Conservation (phyloP, 805 yeast species). For the Lipomyces orientalis region DNA sequence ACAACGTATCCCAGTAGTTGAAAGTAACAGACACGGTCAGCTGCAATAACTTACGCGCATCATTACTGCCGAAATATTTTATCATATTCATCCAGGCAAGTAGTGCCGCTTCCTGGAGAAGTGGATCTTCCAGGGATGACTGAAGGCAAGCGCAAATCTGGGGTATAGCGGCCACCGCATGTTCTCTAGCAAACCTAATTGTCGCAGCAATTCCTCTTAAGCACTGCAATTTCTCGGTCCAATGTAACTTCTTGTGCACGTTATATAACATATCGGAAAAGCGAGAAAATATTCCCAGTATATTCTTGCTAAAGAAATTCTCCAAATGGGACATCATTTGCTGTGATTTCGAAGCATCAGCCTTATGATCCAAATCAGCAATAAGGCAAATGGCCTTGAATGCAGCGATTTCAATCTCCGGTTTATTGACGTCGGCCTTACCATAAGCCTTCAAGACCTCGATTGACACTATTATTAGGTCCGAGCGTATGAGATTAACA, state of each 20-base stretch:
- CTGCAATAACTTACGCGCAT: slow-evolving; percentile 71
- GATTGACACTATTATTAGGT: slow-evolving; percentile 38
- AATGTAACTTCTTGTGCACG: slow-evolving; percentile 71
- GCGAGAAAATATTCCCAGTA: slow-evolving; percentile 75
- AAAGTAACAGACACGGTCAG: slow-evolving; percentile 73
- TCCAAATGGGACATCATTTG: slow-evolving; percentile 41
- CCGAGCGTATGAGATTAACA: slow-evolving; percentile 42
- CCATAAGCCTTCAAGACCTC: slow-evolving; percentile 53
- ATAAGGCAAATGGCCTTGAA: slow-evolving; percentile 32
- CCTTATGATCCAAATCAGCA: slow-evolving; percentile 19
- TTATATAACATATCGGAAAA: slow-evolving; percentile 83
- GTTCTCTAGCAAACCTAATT: slow-evolving; percentile 57
- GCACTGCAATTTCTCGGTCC: slow-evolving; percentile 70
- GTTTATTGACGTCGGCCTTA: slow-evolving; percentile 38
- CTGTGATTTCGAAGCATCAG: neutral
- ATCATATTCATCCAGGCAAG: slow-evolving; percentile 70
- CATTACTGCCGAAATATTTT: slow-evolving; percentile 58
- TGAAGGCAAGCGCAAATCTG: slow-evolving; percentile 88
- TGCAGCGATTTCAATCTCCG: slow-evolving; percentile 16
- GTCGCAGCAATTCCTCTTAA: slow-evolving; percentile 75
- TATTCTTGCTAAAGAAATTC: slow-evolving; percentile 59
- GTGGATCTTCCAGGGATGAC: slow-evolving; percentile 68
- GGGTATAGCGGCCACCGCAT: slow-evolving; percentile 72
- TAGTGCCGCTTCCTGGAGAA: slow-evolving; percentile 65
- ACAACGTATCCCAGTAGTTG: slow-evolving; percentile 66